Percentiles rank a stretch among this genome's conserved stretches.
phyloP scores from a whole-genome alignment of 306 rosid genomes.

The Glycine soja region DNA sequence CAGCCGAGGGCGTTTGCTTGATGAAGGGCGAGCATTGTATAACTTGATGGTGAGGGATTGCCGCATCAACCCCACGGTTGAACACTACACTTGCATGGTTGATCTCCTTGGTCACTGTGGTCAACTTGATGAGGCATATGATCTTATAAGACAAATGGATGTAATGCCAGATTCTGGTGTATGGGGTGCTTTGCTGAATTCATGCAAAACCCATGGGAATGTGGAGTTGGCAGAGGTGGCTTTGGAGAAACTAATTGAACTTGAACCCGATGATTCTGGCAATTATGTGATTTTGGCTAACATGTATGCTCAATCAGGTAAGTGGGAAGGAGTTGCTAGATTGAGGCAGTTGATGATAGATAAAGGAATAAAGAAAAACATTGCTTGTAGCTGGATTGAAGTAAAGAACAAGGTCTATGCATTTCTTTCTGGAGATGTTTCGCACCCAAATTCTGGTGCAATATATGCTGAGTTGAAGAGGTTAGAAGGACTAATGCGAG shows the following conservation, averaged over 20 bases:
- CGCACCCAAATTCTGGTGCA: constrained; percentile 65
- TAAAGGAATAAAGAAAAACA: constrained; percentile 71
- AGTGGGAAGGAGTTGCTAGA: constrained; percentile 78
- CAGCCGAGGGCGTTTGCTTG: constrained; percentile 62
- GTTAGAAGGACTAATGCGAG: constrained; percentile 68
- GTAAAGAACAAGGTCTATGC: constrained; percentile 70
- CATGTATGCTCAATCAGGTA: constrained; percentile 81
- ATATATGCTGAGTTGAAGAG: constrained; percentile 71
- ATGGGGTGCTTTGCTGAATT: constrained; percentile 74
- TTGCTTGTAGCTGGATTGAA: constrained; percentile 85
- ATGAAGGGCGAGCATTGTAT: constrained; percentile 63
- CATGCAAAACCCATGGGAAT: constrained; percentile 70
- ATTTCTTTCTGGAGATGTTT: constrained; percentile 72
- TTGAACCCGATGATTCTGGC: constrained; percentile 75
- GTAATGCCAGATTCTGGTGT: constrained; percentile 64
- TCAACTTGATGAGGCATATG: constrained; percentile 61
- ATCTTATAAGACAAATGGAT: constrained; percentile 61
- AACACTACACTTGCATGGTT: constrained; percentile 81
- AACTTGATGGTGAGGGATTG: constrained; percentile 59
- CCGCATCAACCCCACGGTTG: constrained; percentile 56
- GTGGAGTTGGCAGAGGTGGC: constrained; percentile 67
- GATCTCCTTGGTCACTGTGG: constrained; percentile 83
- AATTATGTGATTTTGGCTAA: constrained; percentile 80
- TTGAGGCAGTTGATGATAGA: constrained; percentile 69
- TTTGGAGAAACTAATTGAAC: constrained; percentile 68